Evolutionary conservation across 176 grass and related monocot genomes (phyloP).

Genomic region (Musa troglodytarum): DNA sequence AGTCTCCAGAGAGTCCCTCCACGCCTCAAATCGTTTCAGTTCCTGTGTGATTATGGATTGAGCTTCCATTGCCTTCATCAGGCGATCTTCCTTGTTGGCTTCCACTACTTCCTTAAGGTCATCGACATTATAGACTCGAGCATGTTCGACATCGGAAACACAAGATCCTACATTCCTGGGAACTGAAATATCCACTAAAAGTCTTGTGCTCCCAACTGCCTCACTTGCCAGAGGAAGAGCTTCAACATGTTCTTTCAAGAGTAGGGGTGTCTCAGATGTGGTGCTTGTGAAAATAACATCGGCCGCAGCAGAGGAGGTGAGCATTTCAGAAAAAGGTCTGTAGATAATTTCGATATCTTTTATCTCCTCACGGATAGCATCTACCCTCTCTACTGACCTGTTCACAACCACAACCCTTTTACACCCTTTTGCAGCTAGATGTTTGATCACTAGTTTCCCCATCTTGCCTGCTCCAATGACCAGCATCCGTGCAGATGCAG

Average conservation of each 20-base stretch:
- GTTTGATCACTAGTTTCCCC: slow-evolving; percentile 16
- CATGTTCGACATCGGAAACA: not conserved
- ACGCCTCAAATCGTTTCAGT: slow-evolving; percentile 6
- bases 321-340: slow-evolving; percentile 5
- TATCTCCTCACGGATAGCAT: slow-evolving; percentile 5
- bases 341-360: slow-evolving; percentile 8
- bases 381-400: not conserved
- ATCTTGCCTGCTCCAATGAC: slow-evolving; percentile 14
- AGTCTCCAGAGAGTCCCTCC: slow-evolving; percentile 11
- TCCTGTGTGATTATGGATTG: slow-evolving; percentile 7
- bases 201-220: not conserved
- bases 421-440: slow-evolving; percentile 7
- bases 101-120: slow-evolving; percentile 7
- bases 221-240: not conserved
- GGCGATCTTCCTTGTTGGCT: slow-evolving; percentile 10
- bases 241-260: slow-evolving; percentile 11
- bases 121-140: not conserved
- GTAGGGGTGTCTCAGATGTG: slow-evolving; percentile 5
- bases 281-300: slow-evolving; percentile 11
- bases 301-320: not conserved
- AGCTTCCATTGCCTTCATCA: slow-evolving; percentile 2
- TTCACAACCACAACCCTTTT: slow-evolving; percentile 6
- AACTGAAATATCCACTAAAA: slow-evolving; percentile 8
- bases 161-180: slow-evolving; percentile 8
- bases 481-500: slow-evolving; percentile 2